Evolutionary conservation across 805 yeast species (phyloP).

Genomic region (Spathaspora boniae): DNA sequence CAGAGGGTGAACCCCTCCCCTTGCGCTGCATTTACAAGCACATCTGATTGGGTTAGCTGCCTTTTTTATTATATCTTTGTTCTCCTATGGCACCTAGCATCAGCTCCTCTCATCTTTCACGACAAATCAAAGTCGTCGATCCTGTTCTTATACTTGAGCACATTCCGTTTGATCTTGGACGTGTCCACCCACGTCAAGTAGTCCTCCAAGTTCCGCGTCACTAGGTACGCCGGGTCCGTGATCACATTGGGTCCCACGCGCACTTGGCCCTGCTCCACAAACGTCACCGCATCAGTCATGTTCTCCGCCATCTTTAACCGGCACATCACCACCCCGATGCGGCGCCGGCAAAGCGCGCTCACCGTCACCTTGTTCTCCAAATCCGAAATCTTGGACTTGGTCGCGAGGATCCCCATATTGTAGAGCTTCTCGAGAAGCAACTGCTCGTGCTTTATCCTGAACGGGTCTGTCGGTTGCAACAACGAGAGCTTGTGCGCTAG

Average conservation of each 20-base stretch:
- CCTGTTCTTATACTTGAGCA: slow-evolving; percentile 79
- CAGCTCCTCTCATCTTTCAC: slow-evolving; percentile 10
- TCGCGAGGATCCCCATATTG: slow-evolving; percentile 81
- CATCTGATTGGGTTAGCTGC: background rate
- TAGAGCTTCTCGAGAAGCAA: slow-evolving; percentile 81
- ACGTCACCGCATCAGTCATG: slow-evolving; percentile 82
- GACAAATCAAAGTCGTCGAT: slow-evolving; percentile 59
- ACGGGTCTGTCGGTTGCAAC: slow-evolving; percentile 83
- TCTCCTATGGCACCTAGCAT: background rate
- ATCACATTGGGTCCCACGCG: slow-evolving; percentile 95
- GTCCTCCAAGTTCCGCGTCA: slow-evolving; percentile 92
- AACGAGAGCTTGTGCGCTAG: slow-evolving; percentile 82
- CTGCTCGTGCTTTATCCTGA: slow-evolving; percentile 84
- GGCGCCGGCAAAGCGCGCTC: slow-evolving; percentile 85
- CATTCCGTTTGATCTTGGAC: slow-evolving; percentile 86
- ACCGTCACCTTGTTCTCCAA: slow-evolving; percentile 90
- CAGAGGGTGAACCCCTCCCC: background rate
- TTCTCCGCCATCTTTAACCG: slow-evolving; percentile 91
- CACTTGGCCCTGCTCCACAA: slow-evolving; percentile 95
- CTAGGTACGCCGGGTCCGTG: slow-evolving; percentile 92
- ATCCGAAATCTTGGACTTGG: slow-evolving; percentile 88
- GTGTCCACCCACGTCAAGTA: slow-evolving; percentile 97
- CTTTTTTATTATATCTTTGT: slow-evolving; percentile 1
- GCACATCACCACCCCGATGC: slow-evolving; percentile 94
- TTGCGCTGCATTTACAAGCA: background rate